Evolutionary conservation across 805 yeast species (phyloP).

Genomic region (Candida succiphila): DNA sequence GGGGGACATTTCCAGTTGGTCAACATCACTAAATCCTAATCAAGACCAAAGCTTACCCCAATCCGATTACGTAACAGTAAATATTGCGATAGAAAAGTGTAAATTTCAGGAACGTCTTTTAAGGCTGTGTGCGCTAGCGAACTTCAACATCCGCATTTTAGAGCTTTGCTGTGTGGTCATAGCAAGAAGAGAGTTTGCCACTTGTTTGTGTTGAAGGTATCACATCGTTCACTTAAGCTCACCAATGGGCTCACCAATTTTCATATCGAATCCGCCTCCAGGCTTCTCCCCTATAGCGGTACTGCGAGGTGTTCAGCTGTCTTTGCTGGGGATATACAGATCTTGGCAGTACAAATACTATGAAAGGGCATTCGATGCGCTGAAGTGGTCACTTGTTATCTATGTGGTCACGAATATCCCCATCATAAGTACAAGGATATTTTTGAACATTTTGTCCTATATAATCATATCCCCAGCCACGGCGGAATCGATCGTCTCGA

Average conservation of each 20-base stretch:
- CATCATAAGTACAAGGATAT: constrained; percentile 8
- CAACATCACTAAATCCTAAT: too few relatives aligned
- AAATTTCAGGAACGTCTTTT: too few relatives aligned
- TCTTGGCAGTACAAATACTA: constrained; percentile 27
- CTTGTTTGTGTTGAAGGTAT: too few relatives aligned
- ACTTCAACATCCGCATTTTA: too few relatives aligned
- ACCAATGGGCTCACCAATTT: constrained; percentile 56
- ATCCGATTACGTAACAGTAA: too few relatives aligned
- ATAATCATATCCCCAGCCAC: constrained; percentile 6
- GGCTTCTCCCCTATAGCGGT: constrained; percentile 39
- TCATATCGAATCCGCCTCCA: constrained; percentile 46
- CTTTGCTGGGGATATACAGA: constrained; percentile 37
- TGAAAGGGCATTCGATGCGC: constrained; percentile 23
- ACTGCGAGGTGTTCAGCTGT: constrained; percentile 44
- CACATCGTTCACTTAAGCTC: too few relatives aligned
- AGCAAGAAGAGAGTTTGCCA: too few relatives aligned
- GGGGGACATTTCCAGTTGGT: too few relatives aligned
- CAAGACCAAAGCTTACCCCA: too few relatives aligned
- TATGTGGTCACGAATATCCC: constrained; percentile 25
- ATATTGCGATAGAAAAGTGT: too few relatives aligned
- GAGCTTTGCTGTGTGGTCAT: too few relatives aligned
- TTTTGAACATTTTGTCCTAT: constrained; percentile 13
- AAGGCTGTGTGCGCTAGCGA: too few relatives aligned
- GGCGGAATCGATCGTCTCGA: constrained; percentile 9
- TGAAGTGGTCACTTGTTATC: constrained; percentile 26